phyloP scores from a whole-genome alignment of 768 basidiomycete genomes.

The Hemileccinum rubropunctum region DNA sequence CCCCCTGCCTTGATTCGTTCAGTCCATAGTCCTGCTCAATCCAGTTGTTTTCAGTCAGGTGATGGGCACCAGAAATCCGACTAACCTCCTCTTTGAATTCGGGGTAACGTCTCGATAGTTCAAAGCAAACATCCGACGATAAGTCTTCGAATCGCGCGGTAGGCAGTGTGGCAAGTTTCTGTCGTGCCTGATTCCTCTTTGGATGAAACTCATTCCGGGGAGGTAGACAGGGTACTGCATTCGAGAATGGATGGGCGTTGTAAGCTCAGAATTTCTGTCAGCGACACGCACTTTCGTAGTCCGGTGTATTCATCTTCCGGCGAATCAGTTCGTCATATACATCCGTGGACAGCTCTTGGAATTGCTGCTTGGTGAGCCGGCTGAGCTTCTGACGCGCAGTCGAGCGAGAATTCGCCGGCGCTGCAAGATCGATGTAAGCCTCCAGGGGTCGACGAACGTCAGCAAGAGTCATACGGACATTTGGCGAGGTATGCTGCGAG shows the following conservation, averaged over 20 bases:
- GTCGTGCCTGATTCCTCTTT: slow-evolving; percentile 95
- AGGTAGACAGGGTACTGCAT: slow-evolving; percentile 82
- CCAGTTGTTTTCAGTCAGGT: background rate
- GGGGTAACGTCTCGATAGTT: slow-evolving; percentile 88
- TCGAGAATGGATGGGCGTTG: slow-evolving; percentile 13
- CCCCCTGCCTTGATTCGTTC: no score
- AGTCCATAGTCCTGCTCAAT: no score
- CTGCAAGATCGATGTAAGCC: slow-evolving; percentile 26
- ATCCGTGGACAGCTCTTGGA: slow-evolving; percentile 96
- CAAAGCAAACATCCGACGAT: slow-evolving; percentile 94
- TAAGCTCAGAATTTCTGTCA: slow-evolving; percentile 5
- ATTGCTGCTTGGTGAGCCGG: slow-evolving; percentile 90
- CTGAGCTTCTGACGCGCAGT: slow-evolving; percentile 91
- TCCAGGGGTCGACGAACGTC: background rate
- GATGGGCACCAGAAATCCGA: background rate
- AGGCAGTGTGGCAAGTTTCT: slow-evolving; percentile 93
- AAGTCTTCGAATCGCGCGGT: slow-evolving; percentile 88
- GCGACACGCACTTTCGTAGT: slow-evolving; percentile 59
- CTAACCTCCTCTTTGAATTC: slow-evolving; percentile 90
- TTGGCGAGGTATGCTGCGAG: slow-evolving; percentile 71
- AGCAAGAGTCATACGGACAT: slow-evolving; percentile 43
- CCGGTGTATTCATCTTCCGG: slow-evolving; percentile 56
- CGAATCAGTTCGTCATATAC: slow-evolving; percentile 95
- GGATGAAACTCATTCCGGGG: slow-evolving; percentile 95
- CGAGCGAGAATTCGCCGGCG: slow-evolving; percentile 74